Evolutionary conservation across 2,329 filamentous ascomycete genomes (phyloP).

Genomic region (Fusarium xylarioides): DNA sequence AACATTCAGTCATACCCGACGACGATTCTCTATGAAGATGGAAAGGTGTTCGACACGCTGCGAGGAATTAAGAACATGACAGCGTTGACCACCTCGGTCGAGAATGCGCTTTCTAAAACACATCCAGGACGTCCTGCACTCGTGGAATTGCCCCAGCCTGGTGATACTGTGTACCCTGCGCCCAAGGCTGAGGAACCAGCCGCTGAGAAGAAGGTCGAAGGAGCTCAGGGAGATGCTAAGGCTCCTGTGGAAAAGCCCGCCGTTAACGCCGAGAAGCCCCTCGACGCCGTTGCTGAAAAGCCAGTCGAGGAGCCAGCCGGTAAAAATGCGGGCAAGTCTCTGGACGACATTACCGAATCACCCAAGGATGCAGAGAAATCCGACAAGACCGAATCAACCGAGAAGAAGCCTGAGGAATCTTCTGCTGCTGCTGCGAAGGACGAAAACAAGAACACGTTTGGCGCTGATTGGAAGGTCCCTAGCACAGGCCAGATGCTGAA

Average conservation of each 20-base stretch:
- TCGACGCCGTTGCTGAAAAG: conserved; percentile 23
- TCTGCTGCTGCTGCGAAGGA: conserved; percentile 43
- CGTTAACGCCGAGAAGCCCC: conserved; percentile 29
- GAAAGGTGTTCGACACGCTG: conserved; percentile 70
- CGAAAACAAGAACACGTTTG: conserved; percentile 40
- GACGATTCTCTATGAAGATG: conserved; percentile 82
- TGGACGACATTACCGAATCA: conserved; percentile 40
- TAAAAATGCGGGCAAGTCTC: conserved; percentile 25
- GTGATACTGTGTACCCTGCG: conserved; percentile 61
- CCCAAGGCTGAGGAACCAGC: conserved; percentile 22
- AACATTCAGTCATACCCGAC: conserved; percentile 77
- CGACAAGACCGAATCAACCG: conserved; percentile 40
- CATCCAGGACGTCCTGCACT: conserved; percentile 79
- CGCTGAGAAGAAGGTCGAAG: conserved; percentile 30
- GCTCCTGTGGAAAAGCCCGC: conserved; percentile 44
- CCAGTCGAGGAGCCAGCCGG: conserved; percentile 26
- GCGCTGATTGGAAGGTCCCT: conserved; percentile 44
- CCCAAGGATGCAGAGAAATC: conserved; percentile 37
- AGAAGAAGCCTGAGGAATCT: conserved; percentile 31
- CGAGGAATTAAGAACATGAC: conserved; percentile 74
- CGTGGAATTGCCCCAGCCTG: conserved; percentile 75
- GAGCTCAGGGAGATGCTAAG: conserved; percentile 44
- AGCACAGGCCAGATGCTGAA: conserved; percentile 45
- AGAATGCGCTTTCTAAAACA: conserved; percentile 78
- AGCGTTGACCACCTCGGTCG: conserved; percentile 74